Evolutionary conservation across 106 monocot species (phyloP).

Genomic region (Alisma plantagoaquatica): DNA sequence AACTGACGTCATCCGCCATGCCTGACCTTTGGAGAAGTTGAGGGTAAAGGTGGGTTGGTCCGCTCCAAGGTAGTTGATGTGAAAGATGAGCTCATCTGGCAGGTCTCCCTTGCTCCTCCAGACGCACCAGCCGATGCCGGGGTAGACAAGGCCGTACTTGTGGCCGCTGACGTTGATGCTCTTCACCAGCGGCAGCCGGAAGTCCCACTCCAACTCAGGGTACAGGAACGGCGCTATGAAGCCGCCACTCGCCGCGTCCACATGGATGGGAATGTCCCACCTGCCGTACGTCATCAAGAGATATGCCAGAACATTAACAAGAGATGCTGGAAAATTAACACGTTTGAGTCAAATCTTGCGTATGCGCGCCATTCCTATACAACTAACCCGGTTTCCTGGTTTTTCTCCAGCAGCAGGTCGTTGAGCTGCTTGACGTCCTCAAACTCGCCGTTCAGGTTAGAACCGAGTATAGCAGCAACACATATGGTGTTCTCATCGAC

Average conservation of each 20-base stretch:
- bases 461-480: slow-evolving; percentile 21
- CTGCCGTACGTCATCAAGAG: too few relatives aligned
- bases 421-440: slow-evolving; percentile 25
- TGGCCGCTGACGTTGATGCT: slow-evolving; percentile 96
- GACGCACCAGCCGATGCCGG: slow-evolving; percentile 82
- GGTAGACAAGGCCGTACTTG: slow-evolving; percentile 89
- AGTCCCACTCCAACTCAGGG: slow-evolving; percentile 95
- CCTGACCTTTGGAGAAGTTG: slow-evolving; percentile 98
- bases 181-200: slow-evolving; percentile 78
- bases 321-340: too few relatives aligned
- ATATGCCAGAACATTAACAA: too few relatives aligned
- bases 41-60: slow-evolving; percentile 97
- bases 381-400: slow-evolving; percentile 12
- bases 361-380: too few relatives aligned
- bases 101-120: slow-evolving; percentile 94
- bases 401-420: slow-evolving; percentile 18
- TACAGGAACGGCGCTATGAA: slow-evolving; percentile 89
- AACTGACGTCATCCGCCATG: not conserved
- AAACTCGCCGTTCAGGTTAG: slow-evolving; percentile 25
- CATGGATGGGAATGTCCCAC: slow-evolving; percentile 86
- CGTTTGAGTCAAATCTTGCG: too few relatives aligned
- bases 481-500: slow-evolving; percentile 31
- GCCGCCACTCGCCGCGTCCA: slow-evolving; percentile 92
- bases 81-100: slow-evolving; percentile 93
- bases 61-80: slow-evolving; percentile 83